Percentiles rank a stretch among this genome's conserved stretches.
Conservation (phyloP, 345 rosid genomes). For the Brassica napus region Da-Ae NC_063450.1:15246501-15247000, state of each 20-base stretch:
- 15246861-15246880: constrained; percentile 6
- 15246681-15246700: constrained; percentile 64
- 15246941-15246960: constrained; percentile 44
- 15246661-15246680: constrained; percentile 65
- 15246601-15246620: constrained; percentile 24
- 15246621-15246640: constrained; percentile 10
- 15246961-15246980: constrained; percentile 42
- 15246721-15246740: constrained; percentile 82
- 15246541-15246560: neutral
- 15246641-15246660: neutral
- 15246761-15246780: constrained; percentile 94
- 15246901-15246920: constrained; percentile 86
- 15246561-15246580: neutral
- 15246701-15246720: constrained; percentile 74
- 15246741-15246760: constrained; percentile 88
- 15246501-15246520: neutral
- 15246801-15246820: constrained; percentile 72
- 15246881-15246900: constrained; percentile 46
- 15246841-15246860: constrained; percentile 17
- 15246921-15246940: constrained; percentile 85
- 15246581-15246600: neutral
- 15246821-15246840: constrained; percentile 16
- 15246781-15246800: constrained; percentile 98
- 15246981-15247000: constrained; percentile 68
- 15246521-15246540: neutral